Evolutionary conservation across 371 early-diverging fungal species (phyloP).

Genomic region (Lichtheimia hyalospora): DNA sequence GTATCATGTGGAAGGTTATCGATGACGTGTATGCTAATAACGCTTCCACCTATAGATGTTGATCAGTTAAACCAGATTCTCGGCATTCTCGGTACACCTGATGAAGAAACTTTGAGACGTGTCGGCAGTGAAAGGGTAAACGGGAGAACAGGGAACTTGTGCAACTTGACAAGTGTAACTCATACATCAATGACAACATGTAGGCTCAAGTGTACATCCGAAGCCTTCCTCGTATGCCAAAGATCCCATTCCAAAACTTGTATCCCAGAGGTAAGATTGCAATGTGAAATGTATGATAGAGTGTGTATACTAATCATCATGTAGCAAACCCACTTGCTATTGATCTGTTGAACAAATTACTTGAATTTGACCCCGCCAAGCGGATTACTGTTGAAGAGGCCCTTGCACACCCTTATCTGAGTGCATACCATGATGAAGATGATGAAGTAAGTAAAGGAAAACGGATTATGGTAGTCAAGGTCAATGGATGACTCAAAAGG

Average conservation of each 20-base stretch:
- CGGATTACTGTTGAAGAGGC: slow-evolving; percentile 85
- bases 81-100: slow-evolving; percentile 96
- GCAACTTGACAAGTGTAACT: not conserved
- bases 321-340: slow-evolving; percentile 67
- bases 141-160: slow-evolving; percentile 11
- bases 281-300: slow-evolving; percentile 10
- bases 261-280: slow-evolving; percentile 64
- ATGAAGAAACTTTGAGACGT: slow-evolving; percentile 85
- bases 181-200: not conserved
- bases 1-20: slow-evolving; percentile 11
- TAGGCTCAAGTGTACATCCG: slow-evolving; percentile 96
- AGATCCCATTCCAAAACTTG: slow-evolving; percentile 82
- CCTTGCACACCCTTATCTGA: slow-evolving; percentile 77
- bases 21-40: not conserved
- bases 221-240: slow-evolving; percentile 84
- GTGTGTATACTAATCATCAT: slow-evolving; percentile 5
- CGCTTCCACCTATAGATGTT: slow-evolving; percentile 58
- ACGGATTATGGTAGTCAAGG: not conserved
- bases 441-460: slow-evolving; percentile 56
- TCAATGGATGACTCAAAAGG: no score
- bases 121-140: slow-evolving; percentile 78
- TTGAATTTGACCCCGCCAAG: slow-evolving; percentile 79
- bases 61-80: slow-evolving; percentile 99
- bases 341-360: slow-evolving; percentile 77
- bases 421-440: slow-evolving; percentile 75